Evolutionary conservation across 345 rosid genomes (phyloP), one percentile per base, ranked within the genome.

Genomic region (Boechera divaricarpa): DNA sequence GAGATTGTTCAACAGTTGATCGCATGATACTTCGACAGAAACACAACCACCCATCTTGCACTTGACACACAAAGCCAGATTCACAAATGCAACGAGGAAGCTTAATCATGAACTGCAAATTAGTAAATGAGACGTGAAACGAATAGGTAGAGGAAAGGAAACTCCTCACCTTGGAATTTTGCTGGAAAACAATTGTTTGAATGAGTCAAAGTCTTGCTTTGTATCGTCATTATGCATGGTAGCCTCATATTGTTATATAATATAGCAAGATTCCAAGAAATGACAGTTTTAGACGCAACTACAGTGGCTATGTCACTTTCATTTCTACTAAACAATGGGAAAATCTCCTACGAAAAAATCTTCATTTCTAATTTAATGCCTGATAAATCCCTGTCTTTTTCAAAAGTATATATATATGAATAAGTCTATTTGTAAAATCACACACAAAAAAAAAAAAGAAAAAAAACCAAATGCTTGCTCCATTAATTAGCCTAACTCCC

Each of bases 21-120:
- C 73, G 15, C 61, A 67, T 36, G 72, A 53, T 13, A 68, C 21
- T 52, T 51, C 35, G 47, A 68, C 49, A 49, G 73, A 59, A 29
- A 76, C 6, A 76, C 74, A 59, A 61, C 36, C 12, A 49, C 74
- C 74, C 79, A 76, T 68, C 36, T 38, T 68, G 70, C 32, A 36
- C 21, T 61, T 6, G 31, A 2, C 29, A 36, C 13, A 3, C 31
- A 35, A 67, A 67, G 24, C 35, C 6, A 51, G 32, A 21, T 51
- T 51, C 48, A 51, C 33, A n/a, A 48, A 67, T 12, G 21, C 29
- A 67, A 67, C 48, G 5, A 67, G 32, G 44, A 48, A 48, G 18
- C 57, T 66, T 48, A 16, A 48, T 18, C 55, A 8, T 47, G 26
- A 31, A 4, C 26, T 29, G 55, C 1, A n/a, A 64, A 9, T 45